These are phyloP conservation scores for Tripidium arundinaceum DNA, from an alignment of 202 grass and related monocot species.

Conservation along the genomic window DNA sequence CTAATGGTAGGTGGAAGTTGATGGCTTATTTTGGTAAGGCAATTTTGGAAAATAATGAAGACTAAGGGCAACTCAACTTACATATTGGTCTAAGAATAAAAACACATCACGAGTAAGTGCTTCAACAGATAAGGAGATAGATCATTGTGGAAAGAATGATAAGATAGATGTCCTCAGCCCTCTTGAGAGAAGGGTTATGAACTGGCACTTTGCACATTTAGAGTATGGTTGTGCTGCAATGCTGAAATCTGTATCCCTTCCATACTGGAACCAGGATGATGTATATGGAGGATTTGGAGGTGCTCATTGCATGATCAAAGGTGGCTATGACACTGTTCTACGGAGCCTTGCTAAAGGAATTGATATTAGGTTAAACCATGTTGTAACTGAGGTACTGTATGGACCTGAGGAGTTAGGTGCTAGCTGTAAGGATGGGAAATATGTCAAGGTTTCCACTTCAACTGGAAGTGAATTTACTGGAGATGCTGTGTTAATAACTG, in stretches of 20 bases:
- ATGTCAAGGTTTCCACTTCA: conserved; percentile 70
- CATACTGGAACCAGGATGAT: conserved; percentile 99
- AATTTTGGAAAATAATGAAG: conserved; percentile 16
- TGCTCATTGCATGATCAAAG: conserved; percentile 99
- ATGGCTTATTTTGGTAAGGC: conserved; percentile 10
- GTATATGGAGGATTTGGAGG: conserved; percentile 97
- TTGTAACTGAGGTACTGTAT: conserved; percentile 70
- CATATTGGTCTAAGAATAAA: conserved; percentile 88
- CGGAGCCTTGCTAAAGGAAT: conserved; percentile 74
- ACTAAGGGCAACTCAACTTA: conserved; percentile 45
- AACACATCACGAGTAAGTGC: conserved; percentile 76
- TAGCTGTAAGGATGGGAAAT: conserved; percentile 28
- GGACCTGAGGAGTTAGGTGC: conserved; percentile 36
- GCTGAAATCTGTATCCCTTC: conserved; percentile 92
- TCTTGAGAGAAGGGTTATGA: conserved; percentile 91
- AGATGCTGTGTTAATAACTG: conserved; percentile 87
- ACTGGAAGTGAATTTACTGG: conserved; percentile 76
- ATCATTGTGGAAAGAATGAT: conserved; percentile 34
- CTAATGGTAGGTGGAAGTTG: conserved; percentile 22
- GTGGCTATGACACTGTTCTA: conserved; percentile 80
- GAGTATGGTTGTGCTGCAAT: conserved; percentile 94
- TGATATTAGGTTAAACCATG: conserved; percentile 76
- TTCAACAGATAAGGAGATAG: conserved; percentile 47
- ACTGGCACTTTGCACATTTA: conserved; percentile 99
- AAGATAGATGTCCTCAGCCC: conserved; percentile 63